Conservation (phyloP, 768 basidiomycete species). For the Boletus pseudopeckii region DNA sequence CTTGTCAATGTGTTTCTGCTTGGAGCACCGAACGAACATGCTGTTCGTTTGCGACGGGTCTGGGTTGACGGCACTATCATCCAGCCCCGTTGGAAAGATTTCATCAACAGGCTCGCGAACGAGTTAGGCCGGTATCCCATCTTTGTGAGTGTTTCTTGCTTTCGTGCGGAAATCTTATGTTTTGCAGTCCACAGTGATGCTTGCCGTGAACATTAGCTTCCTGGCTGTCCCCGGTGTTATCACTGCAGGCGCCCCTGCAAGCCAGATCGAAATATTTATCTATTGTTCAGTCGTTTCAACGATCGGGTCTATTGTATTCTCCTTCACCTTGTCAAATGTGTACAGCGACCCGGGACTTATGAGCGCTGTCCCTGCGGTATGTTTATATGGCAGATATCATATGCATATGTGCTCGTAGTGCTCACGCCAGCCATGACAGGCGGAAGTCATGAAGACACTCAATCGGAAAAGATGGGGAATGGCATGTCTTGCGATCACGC, state of each 20-base stretch:
- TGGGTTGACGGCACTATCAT: constrained; percentile 11
- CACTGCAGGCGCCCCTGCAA: background rate
- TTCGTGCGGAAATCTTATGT: background rate
- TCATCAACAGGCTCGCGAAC: constrained; percentile 1
- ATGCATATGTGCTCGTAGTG: background rate
- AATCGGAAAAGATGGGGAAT: constrained; percentile 1
- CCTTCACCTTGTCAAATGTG: constrained; percentile 5
- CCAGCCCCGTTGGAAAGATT: constrained; percentile 13
- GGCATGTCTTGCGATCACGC: constrained; percentile 9
- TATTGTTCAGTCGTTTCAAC: constrained; percentile 12
- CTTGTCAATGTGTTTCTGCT: background rate
- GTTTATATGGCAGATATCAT: background rate
- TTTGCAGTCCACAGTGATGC: constrained; percentile 14
- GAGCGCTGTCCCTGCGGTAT: constrained; percentile 1
- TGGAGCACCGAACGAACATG: constrained; percentile 4
- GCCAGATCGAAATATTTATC: background rate
- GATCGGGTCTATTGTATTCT: constrained; percentile 11
- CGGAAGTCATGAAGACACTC: background rate
- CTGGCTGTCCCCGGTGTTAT: constrained; percentile 10
- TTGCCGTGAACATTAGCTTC: constrained; percentile 15
- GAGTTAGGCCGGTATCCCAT: constrained; percentile 9
- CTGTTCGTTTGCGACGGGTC: constrained; percentile 10
- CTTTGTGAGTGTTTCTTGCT: constrained; percentile 1
- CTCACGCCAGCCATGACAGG: background rate
- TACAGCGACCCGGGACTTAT: constrained; percentile 7